Conservation (phyloP, 441 rosid species). For the Geranium incanum region DNA sequence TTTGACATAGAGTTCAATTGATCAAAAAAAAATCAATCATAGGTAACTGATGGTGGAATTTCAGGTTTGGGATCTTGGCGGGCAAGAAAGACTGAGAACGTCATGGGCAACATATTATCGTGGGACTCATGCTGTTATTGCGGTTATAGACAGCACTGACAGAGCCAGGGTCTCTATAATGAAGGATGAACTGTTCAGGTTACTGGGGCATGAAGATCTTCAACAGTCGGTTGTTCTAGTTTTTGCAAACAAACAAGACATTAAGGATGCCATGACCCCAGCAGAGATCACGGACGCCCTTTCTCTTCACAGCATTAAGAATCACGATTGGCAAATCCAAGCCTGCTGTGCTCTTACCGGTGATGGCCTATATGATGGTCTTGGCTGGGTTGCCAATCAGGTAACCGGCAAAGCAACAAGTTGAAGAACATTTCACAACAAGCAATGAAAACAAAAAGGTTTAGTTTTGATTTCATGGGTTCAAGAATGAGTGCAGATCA, state of each 20-base stretch:
- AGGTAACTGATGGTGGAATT: slow-evolving; percentile 7
- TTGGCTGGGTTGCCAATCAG: slow-evolving; percentile 1
- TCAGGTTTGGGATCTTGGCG: slow-evolving; percentile 95
- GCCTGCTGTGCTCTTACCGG: slow-evolving; percentile 86
- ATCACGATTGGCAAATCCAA: slow-evolving; percentile 97
- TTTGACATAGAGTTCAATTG: no score
- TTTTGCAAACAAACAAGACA: slow-evolving; percentile 91
- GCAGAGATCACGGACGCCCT: slow-evolving; percentile 87
- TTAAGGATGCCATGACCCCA: slow-evolving; percentile 93
- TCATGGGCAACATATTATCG: slow-evolving; percentile 95
- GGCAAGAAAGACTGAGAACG: slow-evolving; percentile 82
- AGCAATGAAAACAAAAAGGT: not conserved
- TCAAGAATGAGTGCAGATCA: slow-evolving; percentile 11
- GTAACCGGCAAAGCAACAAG: slow-evolving; percentile 59
- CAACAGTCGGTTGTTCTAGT: slow-evolving; percentile 36
- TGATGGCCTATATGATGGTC: slow-evolving; percentile 5
- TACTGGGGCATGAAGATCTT: not conserved
- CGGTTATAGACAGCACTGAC: slow-evolving; percentile 32
- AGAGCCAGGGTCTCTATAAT: not conserved
- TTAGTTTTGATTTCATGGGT: slow-evolving; percentile 15
- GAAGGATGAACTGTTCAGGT: not conserved
- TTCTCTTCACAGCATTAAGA: slow-evolving; percentile 88
- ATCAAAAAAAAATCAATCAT: no score
- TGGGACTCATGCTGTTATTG: slow-evolving; percentile 88
- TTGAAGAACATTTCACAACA: slow-evolving; percentile 24